Conservation (phyloP, 2,329 filamentous ascomycete species). For the Plectosphaerella plurivora region DNA sequence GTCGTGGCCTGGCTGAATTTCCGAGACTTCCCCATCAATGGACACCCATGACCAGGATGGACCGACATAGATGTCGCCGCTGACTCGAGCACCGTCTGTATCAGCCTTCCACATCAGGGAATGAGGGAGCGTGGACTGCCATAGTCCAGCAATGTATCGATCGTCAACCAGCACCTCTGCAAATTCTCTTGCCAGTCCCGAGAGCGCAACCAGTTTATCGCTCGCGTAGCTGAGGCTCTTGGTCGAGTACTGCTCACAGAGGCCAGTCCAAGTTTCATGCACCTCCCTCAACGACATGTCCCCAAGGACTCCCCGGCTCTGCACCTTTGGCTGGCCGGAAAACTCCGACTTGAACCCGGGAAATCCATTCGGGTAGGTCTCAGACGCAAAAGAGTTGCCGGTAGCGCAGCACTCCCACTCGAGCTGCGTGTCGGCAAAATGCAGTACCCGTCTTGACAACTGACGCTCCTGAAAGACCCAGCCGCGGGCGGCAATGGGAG, state of each 20-base stretch:
- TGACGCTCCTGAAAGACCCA: conserved; percentile 25
- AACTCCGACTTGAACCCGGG: neutral
- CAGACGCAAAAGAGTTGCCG: neutral
- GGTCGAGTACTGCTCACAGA: neutral
- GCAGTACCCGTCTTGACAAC: conserved; percentile 18
- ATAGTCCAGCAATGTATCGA: conserved; percentile 6
- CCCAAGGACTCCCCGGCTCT: neutral
- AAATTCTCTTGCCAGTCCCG: neutral
- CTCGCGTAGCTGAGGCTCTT: conserved; percentile 2
- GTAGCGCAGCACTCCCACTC: conserved; percentile 8
- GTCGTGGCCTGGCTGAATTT: no score
- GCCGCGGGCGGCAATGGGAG: conserved; percentile 12
- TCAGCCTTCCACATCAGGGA: conserved; percentile 5
- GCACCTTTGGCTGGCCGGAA: neutral
- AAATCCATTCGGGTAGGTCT: neutral
- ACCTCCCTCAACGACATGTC: neutral
- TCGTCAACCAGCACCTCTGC: neutral
- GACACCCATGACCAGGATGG: no score
- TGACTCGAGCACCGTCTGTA: no score
- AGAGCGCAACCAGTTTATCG: conserved; percentile 3
- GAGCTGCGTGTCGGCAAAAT: conserved; percentile 13
- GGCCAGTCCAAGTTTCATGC: neutral
- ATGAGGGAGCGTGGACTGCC: conserved; percentile 5
- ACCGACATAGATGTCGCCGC: no score
- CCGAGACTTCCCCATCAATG: no score